These are phyloP conservation scores for Penicillium subrubescens DNA, from an alignment of 495 filamentous ascomycete species.

Conservation along the genomic window DNA sequence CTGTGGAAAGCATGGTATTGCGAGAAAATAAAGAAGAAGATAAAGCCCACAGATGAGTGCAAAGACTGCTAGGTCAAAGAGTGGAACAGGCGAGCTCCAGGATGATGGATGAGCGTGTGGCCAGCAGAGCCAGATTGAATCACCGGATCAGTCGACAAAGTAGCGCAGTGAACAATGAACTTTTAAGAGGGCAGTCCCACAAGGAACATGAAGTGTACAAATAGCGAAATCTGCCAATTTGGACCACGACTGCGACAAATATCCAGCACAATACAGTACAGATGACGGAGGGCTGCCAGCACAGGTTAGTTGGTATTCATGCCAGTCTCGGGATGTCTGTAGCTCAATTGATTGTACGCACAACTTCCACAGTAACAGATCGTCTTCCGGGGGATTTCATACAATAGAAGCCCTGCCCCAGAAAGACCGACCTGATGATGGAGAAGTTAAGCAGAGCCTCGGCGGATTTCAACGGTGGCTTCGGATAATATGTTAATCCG, in stretches of 20 bases:
- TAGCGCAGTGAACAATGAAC: not conserved
- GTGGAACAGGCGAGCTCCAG: not conserved
- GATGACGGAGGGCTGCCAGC: not conserved
- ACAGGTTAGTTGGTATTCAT: not conserved
- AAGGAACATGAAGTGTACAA: not conserved
- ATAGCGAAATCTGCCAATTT: not conserved
- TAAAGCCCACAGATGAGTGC: not conserved
- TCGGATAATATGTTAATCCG: constrained; percentile 11
- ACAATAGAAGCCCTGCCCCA: constrained; percentile 1
- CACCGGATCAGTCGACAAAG: not conserved
- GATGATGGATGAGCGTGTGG: constrained; percentile 1
- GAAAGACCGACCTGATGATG: constrained; percentile 6
- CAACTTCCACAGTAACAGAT: not conserved
- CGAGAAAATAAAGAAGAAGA: constrained; percentile 5
- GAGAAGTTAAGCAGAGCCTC: constrained; percentile 4
- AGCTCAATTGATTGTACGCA: not conserved
- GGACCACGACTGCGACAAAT: not conserved
- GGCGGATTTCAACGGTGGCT: constrained; percentile 8
- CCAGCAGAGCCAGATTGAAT: not conserved
- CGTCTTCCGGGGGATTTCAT: constrained; percentile 1
- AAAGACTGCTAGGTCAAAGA: not conserved
- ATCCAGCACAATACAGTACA: constrained; percentile 4
- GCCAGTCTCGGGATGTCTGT: no score
- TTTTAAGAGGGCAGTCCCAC: not conserved
- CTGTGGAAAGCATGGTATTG: constrained; percentile 23